Evolutionary conservation across 306 rosid genomes (phyloP).

Genomic region (Senna siamea): DNA sequence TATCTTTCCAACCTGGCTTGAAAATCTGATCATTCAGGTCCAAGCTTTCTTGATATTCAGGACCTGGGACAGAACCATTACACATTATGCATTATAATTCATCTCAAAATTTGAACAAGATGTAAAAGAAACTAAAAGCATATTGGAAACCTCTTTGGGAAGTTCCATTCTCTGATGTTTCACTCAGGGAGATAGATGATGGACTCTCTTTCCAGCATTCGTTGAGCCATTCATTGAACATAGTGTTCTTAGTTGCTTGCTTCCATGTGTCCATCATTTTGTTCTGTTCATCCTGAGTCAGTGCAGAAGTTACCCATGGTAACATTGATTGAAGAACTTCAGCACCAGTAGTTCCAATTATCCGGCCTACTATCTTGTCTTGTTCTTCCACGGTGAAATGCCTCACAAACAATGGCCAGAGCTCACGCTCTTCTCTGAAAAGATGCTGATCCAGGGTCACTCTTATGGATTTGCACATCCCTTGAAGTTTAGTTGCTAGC

Average conservation of each 20-base stretch:
- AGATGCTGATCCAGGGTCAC: conserved; percentile 92
- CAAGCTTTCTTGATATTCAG: conserved; percentile 84
- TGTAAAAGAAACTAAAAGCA: conserved; percentile 29
- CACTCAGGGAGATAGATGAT: conserved; percentile 49
- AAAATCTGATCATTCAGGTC: conserved; percentile 87
- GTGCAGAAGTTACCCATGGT: conserved; percentile 99
- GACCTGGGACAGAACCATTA: conserved; percentile 51
- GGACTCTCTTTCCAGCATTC: conserved; percentile 95
- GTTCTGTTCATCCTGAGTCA: conserved; percentile 94
- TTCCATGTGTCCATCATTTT: conserved; percentile 98
- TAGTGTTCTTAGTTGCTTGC: conserved; percentile 95
- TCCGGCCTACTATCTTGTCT: conserved; percentile 92
- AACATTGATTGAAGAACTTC: conserved; percentile 99
- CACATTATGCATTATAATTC: conserved; percentile 25
- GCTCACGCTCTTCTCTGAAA: conserved; percentile 94
- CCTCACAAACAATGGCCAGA: conserved; percentile 93
- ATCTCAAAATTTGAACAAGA: conserved; percentile 31
- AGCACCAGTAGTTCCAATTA: conserved; percentile 99
- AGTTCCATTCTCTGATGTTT: conserved; percentile 57
- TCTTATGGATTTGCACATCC: conserved; percentile 96
- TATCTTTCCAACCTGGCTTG: conserved; percentile 99
- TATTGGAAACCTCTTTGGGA: conserved; percentile 59
- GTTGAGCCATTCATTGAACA: conserved; percentile 97
- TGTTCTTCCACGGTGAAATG: conserved; percentile 98
- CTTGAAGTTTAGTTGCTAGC: conserved; percentile 93